phyloP scores from a whole-genome alignment of 2,329 filamentous ascomycete species.

The Calonectria pteridis region DNA sequence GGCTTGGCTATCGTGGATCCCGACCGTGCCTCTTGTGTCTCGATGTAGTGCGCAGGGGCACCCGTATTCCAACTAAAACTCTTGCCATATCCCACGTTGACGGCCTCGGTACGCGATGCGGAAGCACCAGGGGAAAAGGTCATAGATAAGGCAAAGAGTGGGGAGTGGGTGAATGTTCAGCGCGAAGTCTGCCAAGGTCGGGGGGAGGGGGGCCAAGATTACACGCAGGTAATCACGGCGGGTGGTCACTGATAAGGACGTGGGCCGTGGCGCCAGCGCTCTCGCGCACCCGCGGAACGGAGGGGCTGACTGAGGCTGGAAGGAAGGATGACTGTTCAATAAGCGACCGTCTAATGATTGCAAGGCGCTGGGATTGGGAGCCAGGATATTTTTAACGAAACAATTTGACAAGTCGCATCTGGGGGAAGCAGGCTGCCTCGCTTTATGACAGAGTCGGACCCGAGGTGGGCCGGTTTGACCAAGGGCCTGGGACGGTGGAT shows the following conservation, averaged over 20 bases:
- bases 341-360: conserved; percentile 4
- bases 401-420: conserved; percentile 23
- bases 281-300: neutral
- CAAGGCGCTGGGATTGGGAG: neutral
- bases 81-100: conserved; percentile 20
- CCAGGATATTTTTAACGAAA: conserved; percentile 14
- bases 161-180: conserved; percentile 6
- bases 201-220: neutral
- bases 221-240: conserved; percentile 2
- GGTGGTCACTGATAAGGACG: conserved; percentile 18
- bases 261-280: conserved; percentile 3
- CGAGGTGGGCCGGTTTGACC: conserved; percentile 20
- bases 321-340: conserved; percentile 15
- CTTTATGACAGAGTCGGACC: conserved; percentile 2
- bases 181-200: neutral
- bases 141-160: conserved; percentile 26
- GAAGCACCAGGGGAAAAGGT: neutral
- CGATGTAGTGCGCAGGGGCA: neutral
- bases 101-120: neutral
- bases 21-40: neutral
- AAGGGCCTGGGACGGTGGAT: conserved; percentile 20
- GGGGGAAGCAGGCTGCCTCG: neutral
- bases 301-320: conserved; percentile 9
- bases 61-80: conserved; percentile 6
- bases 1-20: neutral